Evolutionary conservation across 495 filamentous ascomycete species (phyloP), one percentile per base, ranked within the genome.

Genomic region (Aspergillus sclerotiicarbonarius): DNA sequence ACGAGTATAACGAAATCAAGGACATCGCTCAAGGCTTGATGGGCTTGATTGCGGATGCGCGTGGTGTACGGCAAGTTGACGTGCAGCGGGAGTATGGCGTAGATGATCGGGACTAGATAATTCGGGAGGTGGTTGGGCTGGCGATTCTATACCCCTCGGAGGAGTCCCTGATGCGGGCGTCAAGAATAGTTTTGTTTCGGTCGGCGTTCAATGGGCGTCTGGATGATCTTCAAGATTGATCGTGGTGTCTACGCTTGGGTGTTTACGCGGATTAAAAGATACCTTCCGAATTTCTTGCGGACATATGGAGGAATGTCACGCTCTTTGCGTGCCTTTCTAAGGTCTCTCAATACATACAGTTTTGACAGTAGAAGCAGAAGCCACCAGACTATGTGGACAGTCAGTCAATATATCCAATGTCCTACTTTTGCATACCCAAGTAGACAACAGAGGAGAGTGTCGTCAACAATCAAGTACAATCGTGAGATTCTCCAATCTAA

Each of bases 1-100:
- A 90, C 64, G 75, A 84, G 52, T 92, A 92, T 76, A 93, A 93
- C 68, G 90, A 90, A 59, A 85, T 91, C 63, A 83, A 85, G 50
- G 90, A 92, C 67, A 72, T 88, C 3, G 89, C 82, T 0, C 85
- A 87, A 66, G 87, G 88, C 0, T 65, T 93, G 16, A 84, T 91
- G 71, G 87, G 88, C 0, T 63, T 92, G 49, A 81, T 93, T 65
- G 89, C 89, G 3, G 90, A 93, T 39, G 78, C 81, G 46, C 70
- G 83, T 18, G 88, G 88, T 3, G 78, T 89, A 39, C 74, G 82
- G 37, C 74, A 87, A 54, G 66, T 75, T 29, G 83, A 87, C 13
- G 72, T 92, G 35, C 85, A 89, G 71, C 74, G 79, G 57, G 88
- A 88, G 58, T 80, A 71, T 64, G 75, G 75, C 7, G 68, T 79